A percentile compares a stretch with the other conserved stretches of the same genome.
phyloP scores from a whole-genome alignment of 2,329 filamentous ascomycete genomes.

The Apiospora pterosperma region DNA sequence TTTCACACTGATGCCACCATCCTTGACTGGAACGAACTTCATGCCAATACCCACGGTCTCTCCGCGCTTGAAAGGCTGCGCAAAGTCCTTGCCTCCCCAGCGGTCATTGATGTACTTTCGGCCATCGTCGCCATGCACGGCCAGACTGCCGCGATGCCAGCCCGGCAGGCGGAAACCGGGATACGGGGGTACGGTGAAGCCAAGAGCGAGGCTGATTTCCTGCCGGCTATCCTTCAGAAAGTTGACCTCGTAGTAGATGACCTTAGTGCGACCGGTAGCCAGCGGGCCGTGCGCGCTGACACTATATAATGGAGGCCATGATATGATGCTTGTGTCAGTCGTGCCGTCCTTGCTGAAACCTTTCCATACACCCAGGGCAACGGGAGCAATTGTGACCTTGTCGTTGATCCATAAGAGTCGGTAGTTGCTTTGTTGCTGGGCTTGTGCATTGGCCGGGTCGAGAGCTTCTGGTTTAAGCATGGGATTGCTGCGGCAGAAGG shows the following conservation, averaged over 20 bases:
- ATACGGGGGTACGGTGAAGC: constrained; percentile 71
- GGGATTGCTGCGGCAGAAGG: constrained; percentile 62
- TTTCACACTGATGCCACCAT: constrained; percentile 43
- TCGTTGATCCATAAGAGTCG: constrained; percentile 47
- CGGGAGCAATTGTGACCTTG: constrained; percentile 42
- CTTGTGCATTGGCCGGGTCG: constrained; percentile 44
- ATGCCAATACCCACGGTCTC: constrained; percentile 72
- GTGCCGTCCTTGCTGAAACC: constrained; percentile 38
- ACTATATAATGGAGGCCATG: constrained; percentile 67
- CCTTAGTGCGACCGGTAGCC: constrained; percentile 36
- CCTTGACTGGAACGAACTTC: constrained; percentile 44
- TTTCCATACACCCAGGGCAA: constrained; percentile 50
- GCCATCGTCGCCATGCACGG: constrained; percentile 78
- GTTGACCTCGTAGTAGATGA: constrained; percentile 71
- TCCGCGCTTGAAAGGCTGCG: constrained; percentile 57
- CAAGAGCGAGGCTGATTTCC: constrained; percentile 58
- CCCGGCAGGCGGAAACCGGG: constrained; percentile 75
- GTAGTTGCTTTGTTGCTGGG: constrained; percentile 50
- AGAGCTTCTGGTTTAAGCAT: constrained; percentile 30
- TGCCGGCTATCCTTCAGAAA: constrained; percentile 41
- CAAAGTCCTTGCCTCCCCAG: constrained; percentile 70
- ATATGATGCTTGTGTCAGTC: constrained; percentile 62
- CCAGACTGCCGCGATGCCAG: constrained; percentile 74
- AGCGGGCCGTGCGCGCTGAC: constrained; percentile 56
- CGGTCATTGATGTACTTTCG: constrained; percentile 72